Percentiles rank a stretch among this genome's conserved stretches.
Conservation (phyloP, 2,329 filamentous ascomycete species). For the Metarhizium anisopliae region DNA sequence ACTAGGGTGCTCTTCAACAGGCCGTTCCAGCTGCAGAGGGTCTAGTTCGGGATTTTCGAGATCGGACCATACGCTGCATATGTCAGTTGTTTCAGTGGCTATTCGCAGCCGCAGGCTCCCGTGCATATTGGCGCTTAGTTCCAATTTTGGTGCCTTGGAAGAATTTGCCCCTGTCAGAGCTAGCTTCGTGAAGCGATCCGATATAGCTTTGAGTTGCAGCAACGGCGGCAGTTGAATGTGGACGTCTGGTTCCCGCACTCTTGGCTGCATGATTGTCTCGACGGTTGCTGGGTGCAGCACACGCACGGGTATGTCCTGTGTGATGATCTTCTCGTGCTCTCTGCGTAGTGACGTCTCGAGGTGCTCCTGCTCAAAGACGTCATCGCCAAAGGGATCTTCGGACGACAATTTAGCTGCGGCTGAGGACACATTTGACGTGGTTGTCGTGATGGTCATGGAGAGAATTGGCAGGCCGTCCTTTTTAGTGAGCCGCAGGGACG, state of each 20-base stretch:
- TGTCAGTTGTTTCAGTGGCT: slow-evolving; percentile 73
- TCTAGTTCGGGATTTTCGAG: slow-evolving; percentile 85
- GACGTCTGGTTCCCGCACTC: slow-evolving; percentile 83
- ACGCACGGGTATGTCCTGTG: slow-evolving; percentile 91
- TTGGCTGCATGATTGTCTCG: slow-evolving; percentile 89
- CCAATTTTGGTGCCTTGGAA: slow-evolving; percentile 56
- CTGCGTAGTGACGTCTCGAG: slow-evolving; percentile 50
- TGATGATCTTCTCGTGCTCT: slow-evolving; percentile 84
- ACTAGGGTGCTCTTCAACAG: slow-evolving; percentile 71
- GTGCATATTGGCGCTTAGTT: slow-evolving; percentile 91
- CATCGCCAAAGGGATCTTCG: slow-evolving; percentile 31
- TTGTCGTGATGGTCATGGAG: slow-evolving; percentile 80
- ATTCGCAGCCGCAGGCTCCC: slow-evolving; percentile 74
- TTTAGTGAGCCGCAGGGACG: slow-evolving; percentile 84
- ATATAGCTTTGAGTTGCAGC: slow-evolving; percentile 84
- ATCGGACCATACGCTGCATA: slow-evolving; percentile 77
- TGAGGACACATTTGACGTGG: slow-evolving; percentile 39
- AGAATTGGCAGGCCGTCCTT: slow-evolving; percentile 81
- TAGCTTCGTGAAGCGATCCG: slow-evolving; percentile 88
- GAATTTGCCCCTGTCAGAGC: slow-evolving; percentile 42
- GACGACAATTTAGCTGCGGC: slow-evolving; percentile 17
- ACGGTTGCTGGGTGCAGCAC: slow-evolving; percentile 77
- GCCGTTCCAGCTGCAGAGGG: slow-evolving; percentile 61
- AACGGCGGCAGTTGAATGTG: slow-evolving; percentile 85
- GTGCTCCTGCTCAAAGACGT: slow-evolving; percentile 38